Conservation (phyloP, 345 rosid genomes). For the Turritis glabra region DNA sequence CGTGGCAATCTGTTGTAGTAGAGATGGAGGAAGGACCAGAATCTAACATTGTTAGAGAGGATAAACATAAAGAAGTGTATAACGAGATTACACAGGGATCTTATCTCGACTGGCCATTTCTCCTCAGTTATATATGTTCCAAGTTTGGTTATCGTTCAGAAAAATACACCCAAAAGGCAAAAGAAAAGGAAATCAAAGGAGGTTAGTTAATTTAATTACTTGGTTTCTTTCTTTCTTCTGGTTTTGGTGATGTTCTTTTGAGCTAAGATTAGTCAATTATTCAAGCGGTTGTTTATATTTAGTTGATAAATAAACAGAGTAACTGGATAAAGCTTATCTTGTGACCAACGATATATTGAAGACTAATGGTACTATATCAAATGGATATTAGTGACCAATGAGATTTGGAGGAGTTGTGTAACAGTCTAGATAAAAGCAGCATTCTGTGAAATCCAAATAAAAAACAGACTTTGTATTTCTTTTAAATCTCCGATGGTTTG, state of each 20-base stretch:
- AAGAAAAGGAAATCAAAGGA: neutral
- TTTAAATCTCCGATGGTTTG: neutral
- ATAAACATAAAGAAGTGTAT: neutral
- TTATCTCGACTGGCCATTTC: neutral
- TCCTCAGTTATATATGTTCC: conserved; percentile 12
- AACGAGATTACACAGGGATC: neutral
- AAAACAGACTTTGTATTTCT: neutral
- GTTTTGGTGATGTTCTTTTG: neutral
- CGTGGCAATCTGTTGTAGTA: neutral
- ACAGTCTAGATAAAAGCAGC: neutral
- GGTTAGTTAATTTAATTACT: neutral
- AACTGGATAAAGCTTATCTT: no score
- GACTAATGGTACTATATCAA: neutral
- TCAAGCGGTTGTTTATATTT: neutral
- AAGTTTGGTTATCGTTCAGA: neutral
- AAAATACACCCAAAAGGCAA: neutral
- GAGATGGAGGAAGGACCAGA: neutral
- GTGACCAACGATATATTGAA: no score
- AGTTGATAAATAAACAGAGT: no score
- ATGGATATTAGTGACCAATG: neutral
- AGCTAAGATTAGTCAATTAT: neutral
- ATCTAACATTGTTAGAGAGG: neutral
- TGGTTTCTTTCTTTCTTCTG: neutral
- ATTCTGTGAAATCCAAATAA: neutral
- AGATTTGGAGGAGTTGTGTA: no score